Conservation (phyloP, 495 filamentous ascomycete species). For the Podospora pseudopauciseta region DNA sequence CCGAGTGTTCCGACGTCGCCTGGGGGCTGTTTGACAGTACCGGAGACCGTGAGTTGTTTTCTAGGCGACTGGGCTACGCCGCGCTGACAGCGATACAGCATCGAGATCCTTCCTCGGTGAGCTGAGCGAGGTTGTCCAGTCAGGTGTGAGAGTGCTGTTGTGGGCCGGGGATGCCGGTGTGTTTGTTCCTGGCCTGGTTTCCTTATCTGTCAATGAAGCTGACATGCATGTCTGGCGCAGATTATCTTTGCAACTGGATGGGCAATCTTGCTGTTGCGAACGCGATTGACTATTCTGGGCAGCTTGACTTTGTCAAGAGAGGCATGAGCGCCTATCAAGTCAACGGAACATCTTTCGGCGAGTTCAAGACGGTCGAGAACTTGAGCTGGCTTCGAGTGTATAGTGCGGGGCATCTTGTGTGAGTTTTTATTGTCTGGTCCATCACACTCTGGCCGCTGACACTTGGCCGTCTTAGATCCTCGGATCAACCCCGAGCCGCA, state of each 20-base stretch:
- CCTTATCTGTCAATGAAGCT: background rate
- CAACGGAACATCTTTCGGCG: conserved; percentile 42
- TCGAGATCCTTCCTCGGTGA: conserved; percentile 38
- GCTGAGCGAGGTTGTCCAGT: conserved; percentile 47
- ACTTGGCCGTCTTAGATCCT: background rate
- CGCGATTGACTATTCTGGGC: conserved; percentile 38
- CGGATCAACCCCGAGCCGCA: conserved; percentile 6
- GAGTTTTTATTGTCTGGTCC: conserved; percentile 26
- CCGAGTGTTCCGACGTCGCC: background rate
- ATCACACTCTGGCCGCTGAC: background rate
- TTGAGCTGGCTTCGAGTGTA: conserved; percentile 51
- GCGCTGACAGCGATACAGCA: background rate
- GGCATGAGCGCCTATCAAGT: conserved; percentile 46
- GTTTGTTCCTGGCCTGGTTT: background rate
- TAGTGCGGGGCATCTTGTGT: conserved; percentile 53
- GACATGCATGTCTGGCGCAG: conserved; percentile 36
- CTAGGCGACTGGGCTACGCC: background rate
- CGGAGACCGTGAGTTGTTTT: background rate
- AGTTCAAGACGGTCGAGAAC: conserved; percentile 51
- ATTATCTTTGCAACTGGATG: conserved; percentile 57
- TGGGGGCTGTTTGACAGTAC: background rate
- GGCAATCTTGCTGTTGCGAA: conserved; percentile 46
- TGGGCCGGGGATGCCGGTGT: conserved; percentile 44
- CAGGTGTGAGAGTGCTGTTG: conserved; percentile 47
- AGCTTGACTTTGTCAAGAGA: conserved; percentile 15